Evolutionary conservation across 805 yeast genomes (phyloP), one percentile per base, ranked within the genome.

Genomic region (Metschnikowia aberdeeniae): DNA sequence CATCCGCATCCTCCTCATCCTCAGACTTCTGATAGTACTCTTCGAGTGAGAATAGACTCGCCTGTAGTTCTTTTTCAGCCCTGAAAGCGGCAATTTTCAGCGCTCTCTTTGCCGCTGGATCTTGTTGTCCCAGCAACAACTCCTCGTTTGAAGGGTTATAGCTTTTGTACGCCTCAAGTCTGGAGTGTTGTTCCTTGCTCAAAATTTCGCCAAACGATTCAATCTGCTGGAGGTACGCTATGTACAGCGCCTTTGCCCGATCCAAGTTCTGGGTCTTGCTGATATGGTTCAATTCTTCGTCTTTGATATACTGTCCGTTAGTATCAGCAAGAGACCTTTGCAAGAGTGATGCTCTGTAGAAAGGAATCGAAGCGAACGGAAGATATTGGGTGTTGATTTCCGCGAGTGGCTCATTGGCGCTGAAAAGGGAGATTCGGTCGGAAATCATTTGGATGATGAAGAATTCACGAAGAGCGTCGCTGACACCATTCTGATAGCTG

Each of bases 31-130:
- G 35, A 40, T 63, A 62, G 43, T 57, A 55, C 2, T 56, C 59
- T 29, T 63, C 56, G 26, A 86, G 57, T 1, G 64, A 44, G 9
- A 61, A 54, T 4, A 89, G 55, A 50, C 75, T 72, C 1, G 51
- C 57, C 6, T 64, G 69, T 42, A 86, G 64, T 33, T 72, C 74
- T 59, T 78, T 83, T 49, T 82, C 89, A 12, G 69, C 59, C 57
- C 78, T 83, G 62, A 72, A 85, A 53, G 78, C 77, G 13, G 77
- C 83, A 46, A 89, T 88, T 60, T 89, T 90, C 40, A 79, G 83
- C 19, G 82, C 81, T 54, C 97, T 73, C 54, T 75, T 69, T 9
- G 61, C 56, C 0, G 73, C 68, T 0, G 85, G 72, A 41, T 73
- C 70, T 20, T 50, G 50, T 13, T 35, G 32, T 4, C 46, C 44